phyloP scores from a whole-genome alignment of 2,329 filamentous ascomycete genomes.

The Claviceps monticola region DNA sequence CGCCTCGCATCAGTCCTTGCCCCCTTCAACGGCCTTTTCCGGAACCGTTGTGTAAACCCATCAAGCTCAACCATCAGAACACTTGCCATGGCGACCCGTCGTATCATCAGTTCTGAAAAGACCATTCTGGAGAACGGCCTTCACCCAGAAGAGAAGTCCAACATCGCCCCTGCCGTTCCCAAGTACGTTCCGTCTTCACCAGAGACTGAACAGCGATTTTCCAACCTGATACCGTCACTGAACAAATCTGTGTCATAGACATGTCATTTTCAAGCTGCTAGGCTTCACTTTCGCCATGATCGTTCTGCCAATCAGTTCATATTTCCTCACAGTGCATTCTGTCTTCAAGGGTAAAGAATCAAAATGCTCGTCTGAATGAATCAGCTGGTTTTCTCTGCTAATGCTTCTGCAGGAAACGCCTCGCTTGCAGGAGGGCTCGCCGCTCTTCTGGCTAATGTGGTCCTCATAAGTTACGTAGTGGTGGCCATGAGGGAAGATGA shows the following conservation, averaged over 20 bases:
- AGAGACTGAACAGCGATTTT: neutral
- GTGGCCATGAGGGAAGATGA: slow-evolving; percentile 84
- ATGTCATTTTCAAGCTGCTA: slow-evolving; percentile 81
- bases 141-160: slow-evolving; percentile 42
- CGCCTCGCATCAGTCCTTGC: neutral
- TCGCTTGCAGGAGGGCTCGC: slow-evolving; percentile 77
- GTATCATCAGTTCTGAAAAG: slow-evolving; percentile 53
- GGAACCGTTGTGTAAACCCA: neutral
- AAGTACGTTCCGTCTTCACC: slow-evolving; percentile 34
- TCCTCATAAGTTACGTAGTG: slow-evolving; percentile 79
- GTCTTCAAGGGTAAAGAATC: slow-evolving; percentile 57
- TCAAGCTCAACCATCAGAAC: neutral
- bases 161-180: slow-evolving; percentile 72
- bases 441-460: slow-evolving; percentile 80
- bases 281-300: slow-evolving; percentile 90
- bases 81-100: slow-evolving; percentile 51
- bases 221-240: neutral
- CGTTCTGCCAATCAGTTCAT: slow-evolving; percentile 70
- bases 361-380: slow-evolving; percentile 1
- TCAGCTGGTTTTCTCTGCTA: neutral
- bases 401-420: slow-evolving; percentile 52
- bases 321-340: slow-evolving; percentile 65
- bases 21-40: neutral
- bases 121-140: slow-evolving; percentile 49
- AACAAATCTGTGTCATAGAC: slow-evolving; percentile 27